Evolutionary conservation across 2,329 filamentous ascomycete species (phyloP), one percentile per base, ranked within the genome.

Genomic region (Neopestalotiopsis sp.): DNA sequence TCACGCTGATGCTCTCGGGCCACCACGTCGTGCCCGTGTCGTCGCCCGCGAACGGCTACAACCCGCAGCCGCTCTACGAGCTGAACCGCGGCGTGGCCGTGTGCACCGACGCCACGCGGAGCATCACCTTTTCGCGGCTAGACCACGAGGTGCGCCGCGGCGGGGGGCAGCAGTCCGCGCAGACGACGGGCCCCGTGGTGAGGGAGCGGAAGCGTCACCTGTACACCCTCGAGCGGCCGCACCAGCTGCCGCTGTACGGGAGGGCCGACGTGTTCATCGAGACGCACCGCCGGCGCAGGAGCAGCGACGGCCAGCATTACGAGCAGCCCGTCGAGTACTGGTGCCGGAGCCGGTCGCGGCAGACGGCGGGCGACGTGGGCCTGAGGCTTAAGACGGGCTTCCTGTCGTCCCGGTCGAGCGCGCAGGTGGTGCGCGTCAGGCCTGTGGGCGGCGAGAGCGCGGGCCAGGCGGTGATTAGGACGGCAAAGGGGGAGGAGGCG

Each of bases 81-180:
- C 61, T 64, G n/a, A 64, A 30, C 40, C 61, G 61, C 28, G 34
- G 61, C 38, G 40, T 64, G 14, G 61, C 61, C 20, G 40, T 49
- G 4, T 49, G 40, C n/a, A 42, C 61, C 38, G 17, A 64, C 42
- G 38, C 61, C 10, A 64, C 34, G n/a, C 38, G n/a, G n/a, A 49
- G 34, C 28, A 40, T 64, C n/a, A 53, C 38, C n/a, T 64, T 64
- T 30, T 64, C 61, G 61, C 38, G 61, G 20, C 10, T 64, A 17
- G 61, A 49, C 40, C 61, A 64, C 34, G 17, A 17, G 9, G 61
- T 64, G 20, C 38, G 40, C 17, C 38, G 49, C n/a, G 28, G 24
- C 24, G 24, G 24, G 3, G 24, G 24, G 24, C 24, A 3, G 24
- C 24, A 17, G 20, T 12, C 28, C 9, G 24, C 24, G 3, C 24